Conservation (phyloP, 192 early-diverging fungal genomes). For the Backusella psychrophila region DNA sequence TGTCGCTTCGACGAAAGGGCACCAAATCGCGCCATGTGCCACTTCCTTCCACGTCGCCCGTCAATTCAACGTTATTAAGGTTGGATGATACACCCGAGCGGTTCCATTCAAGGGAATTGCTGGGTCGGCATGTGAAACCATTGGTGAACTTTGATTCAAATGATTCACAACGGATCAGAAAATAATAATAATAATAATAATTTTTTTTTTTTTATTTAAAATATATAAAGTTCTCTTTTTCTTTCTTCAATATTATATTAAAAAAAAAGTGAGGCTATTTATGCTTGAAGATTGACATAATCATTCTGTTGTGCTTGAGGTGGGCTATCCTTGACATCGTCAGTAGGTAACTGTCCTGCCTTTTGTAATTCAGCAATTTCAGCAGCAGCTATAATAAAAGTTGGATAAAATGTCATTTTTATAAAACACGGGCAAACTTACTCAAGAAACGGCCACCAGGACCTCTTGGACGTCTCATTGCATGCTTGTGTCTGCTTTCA, state of each 20-base stretch:
- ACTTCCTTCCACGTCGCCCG: slow-evolving; percentile 4
- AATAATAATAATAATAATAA: background rate
- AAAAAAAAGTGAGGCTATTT: background rate
- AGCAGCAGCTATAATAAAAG: slow-evolving; percentile 46
- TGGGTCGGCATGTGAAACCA: slow-evolving; percentile 27
- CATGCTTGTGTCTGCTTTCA: slow-evolving; percentile 96
- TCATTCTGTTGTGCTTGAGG: background rate
- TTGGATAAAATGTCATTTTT: background rate
- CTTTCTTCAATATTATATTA: background rate
- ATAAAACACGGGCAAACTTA: slow-evolving; percentile 8
- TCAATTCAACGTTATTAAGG: slow-evolving; percentile 1
- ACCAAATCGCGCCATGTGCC: slow-evolving; percentile 14
- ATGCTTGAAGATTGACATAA: slow-evolving; percentile 10
- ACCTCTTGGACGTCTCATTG: slow-evolving; percentile 95
- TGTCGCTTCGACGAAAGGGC: slow-evolving; percentile 11
- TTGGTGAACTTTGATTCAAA: slow-evolving; percentile 21
- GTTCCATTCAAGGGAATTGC: slow-evolving; percentile 19
- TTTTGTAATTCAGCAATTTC: slow-evolving; percentile 68
- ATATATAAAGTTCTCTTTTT: background rate
- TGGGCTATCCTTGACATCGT: background rate
- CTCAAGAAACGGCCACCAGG: slow-evolving; percentile 95
- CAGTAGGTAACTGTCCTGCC: slow-evolving; percentile 13
- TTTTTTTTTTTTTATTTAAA: background rate
- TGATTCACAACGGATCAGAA: slow-evolving; percentile 8
- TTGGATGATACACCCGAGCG: slow-evolving; percentile 25